Conservation (phyloP, 352 stramenopile species). For the Elongisporangium senticosum region DNA sequence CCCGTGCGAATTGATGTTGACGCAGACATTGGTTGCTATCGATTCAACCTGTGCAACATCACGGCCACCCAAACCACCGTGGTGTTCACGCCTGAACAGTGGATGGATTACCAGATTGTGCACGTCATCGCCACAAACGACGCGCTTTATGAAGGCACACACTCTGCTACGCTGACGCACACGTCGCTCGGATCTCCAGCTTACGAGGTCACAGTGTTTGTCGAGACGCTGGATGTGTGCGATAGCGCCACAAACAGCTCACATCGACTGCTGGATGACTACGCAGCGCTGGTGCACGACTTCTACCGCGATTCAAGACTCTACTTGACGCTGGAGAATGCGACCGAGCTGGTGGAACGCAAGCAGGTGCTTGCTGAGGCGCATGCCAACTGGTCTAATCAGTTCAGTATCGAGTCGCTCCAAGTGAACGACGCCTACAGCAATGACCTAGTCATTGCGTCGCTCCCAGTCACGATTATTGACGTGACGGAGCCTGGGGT, state of each 20-base stretch:
- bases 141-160: slow-evolving; percentile 49
- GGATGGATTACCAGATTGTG: slow-evolving; percentile 26
- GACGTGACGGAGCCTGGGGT: slow-evolving; percentile 54
- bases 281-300: slow-evolving; percentile 10
- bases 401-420: slow-evolving; percentile 16
- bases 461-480: slow-evolving; percentile 24
- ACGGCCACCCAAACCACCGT: slow-evolving; percentile 33
- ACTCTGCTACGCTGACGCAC: slow-evolving; percentile 27
- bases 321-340: slow-evolving; percentile 6
- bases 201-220: slow-evolving; percentile 28
- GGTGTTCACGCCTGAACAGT: slow-evolving; percentile 37
- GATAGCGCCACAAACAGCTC: neutral
- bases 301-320: slow-evolving; percentile 29
- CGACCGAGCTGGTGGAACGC: slow-evolving; percentile 3
- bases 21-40: slow-evolving; percentile 51
- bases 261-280: slow-evolving; percentile 5
- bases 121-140: slow-evolving; percentile 51
- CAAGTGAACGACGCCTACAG: slow-evolving; percentile 26
- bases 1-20: slow-evolving; percentile 45
- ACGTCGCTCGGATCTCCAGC: slow-evolving; percentile 14
- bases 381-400: slow-evolving; percentile 31
- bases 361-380: slow-evolving; percentile 19
- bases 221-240: slow-evolving; percentile 11
- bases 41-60: slow-evolving; percentile 71
- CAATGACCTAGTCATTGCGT: slow-evolving; percentile 7